These are phyloP conservation scores for Lachnellula suecica DNA, from an alignment of 2,329 filamentous ascomycete species.

Conservation along the genomic window DNA sequence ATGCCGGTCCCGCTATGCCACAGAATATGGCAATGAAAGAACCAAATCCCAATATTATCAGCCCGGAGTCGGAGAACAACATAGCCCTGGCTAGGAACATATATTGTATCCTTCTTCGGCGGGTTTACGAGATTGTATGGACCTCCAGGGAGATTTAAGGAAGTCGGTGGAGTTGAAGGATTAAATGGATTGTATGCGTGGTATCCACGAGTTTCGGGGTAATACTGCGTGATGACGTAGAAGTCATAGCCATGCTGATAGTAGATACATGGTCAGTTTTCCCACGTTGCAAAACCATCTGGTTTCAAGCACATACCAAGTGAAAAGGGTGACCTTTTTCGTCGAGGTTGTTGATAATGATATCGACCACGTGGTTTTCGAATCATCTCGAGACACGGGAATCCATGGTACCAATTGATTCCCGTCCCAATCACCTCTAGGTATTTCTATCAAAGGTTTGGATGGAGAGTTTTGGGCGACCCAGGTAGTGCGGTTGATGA, in stretches of 20 bases:
- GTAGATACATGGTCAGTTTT: neutral
- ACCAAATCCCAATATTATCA: conserved; percentile 52
- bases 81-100: conserved; percentile 34
- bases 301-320: conserved; percentile 36
- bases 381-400: conserved; percentile 19
- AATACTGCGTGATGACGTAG: conserved; percentile 9
- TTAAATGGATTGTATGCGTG: conserved; percentile 37
- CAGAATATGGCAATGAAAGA: conserved; percentile 46
- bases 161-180: neutral
- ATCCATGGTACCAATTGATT: conserved; percentile 38
- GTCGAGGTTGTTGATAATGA: conserved; percentile 50
- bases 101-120: conserved; percentile 47
- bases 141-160: neutral
- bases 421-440: conserved; percentile 36
- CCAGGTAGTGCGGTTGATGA: conserved; percentile 46
- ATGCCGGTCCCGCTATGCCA: conserved; percentile 42
- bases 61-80: conserved; percentile 44
- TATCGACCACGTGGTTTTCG: conserved; percentile 39
- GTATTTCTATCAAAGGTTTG: conserved; percentile 34
- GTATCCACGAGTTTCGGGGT: conserved; percentile 2
- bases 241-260: conserved; percentile 28
- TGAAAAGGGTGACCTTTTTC: conserved; percentile 50
- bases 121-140: conserved; percentile 2
- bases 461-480: conserved; percentile 30
- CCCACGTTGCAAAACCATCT: neutral